Base-by-base conservation (phyloP, 495 filamentous ascomycete species). In the Daldinia decipiens region DNA sequence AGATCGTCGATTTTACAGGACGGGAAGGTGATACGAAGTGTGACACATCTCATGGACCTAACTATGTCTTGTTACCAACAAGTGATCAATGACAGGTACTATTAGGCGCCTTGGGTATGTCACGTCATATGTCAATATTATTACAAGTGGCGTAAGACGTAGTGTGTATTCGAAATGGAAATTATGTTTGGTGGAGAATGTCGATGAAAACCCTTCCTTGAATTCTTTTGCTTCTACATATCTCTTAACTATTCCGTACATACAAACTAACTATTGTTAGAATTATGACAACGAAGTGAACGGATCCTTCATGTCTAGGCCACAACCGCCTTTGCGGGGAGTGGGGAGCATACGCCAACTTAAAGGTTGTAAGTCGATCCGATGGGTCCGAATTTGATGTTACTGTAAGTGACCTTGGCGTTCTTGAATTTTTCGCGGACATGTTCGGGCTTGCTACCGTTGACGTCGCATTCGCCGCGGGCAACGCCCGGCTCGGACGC, bases 371-470 rank as follows among this genome's bases (percentile, higher is more conserved):
- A 87, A 71, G 88, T 90, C 29, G 86, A 87, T 75, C 84, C 84
- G 76, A 92, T 86, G 65, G 88, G 85, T 29, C 90, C 90, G 74
- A 89, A 88, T 73, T 84, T 84, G 85, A 92, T 89, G 87, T 91
- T 91, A 72, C 87, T 83, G 74, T 74, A 85, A 74, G 74, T 70
- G 50, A 84, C 82, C 67, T 79, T 80, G 75, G 88, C 80, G 74
- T 84, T 81, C 56, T 45, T 40, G 65, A 58, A 65, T 38, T 39
- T 64, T 24, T 73, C 67, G 5, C 65, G 65, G 60, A 86, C 80
- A 38, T 78, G 76, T 29, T 84, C 73, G 61, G 80, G 58, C 81
- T 90, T 87, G 57, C 92, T 82, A 19, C 84, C 84, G 76, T 78
- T 78, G 61, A 82, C 84, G 47, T 83, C 63, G 79, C 91, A 95